Conservation (phyloP, 2,329 filamentous ascomycete genomes). For the Alternaria ethzedia region DNA sequence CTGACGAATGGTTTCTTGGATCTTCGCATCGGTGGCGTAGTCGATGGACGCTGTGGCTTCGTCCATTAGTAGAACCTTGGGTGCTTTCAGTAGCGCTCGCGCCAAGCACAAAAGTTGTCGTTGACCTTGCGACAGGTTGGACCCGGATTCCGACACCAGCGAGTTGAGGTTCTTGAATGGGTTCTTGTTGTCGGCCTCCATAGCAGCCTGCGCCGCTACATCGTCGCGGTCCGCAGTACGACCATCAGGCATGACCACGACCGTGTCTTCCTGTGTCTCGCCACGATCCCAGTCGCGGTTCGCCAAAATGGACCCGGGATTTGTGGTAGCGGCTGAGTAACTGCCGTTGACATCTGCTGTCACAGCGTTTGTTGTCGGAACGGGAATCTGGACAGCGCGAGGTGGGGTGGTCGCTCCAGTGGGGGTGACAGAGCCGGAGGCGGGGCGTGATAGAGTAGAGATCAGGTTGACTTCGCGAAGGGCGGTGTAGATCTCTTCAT, state of each 20-base stretch:
- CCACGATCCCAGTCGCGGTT: conserved; percentile 38
- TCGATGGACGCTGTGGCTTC: conserved; percentile 98
- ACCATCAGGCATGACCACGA: conserved; percentile 41
- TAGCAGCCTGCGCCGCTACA: conserved; percentile 31
- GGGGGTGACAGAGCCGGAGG: conserved; percentile 35
- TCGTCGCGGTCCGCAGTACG: conserved; percentile 36
- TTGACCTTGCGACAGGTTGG: conserved; percentile 94
- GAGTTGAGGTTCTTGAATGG: conserved; percentile 88
- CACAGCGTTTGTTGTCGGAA: conserved; percentile 33
- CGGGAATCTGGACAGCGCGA: conserved; percentile 40
- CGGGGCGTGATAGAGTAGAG: conserved; percentile 50
- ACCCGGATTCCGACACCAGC: conserved; percentile 85
- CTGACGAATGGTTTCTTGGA: conserved; percentile 95
- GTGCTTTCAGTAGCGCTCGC: conserved; percentile 86
- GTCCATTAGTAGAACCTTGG: conserved; percentile 97
- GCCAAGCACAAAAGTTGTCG: conserved; percentile 93
- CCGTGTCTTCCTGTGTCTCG: conserved; percentile 36
- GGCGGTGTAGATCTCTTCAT: conserved; percentile 87
- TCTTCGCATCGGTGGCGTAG: conserved; percentile 93
- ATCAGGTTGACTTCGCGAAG: conserved; percentile 90
- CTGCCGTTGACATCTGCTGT: conserved; percentile 36
- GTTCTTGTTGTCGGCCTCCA: conserved; percentile 82
- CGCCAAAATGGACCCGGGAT: conserved; percentile 41
- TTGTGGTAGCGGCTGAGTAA: conserved; percentile 38
- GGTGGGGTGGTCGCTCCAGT: conserved; percentile 25